Conservation (phyloP, 441 rosid species). For the Manihot esculenta region DNA sequence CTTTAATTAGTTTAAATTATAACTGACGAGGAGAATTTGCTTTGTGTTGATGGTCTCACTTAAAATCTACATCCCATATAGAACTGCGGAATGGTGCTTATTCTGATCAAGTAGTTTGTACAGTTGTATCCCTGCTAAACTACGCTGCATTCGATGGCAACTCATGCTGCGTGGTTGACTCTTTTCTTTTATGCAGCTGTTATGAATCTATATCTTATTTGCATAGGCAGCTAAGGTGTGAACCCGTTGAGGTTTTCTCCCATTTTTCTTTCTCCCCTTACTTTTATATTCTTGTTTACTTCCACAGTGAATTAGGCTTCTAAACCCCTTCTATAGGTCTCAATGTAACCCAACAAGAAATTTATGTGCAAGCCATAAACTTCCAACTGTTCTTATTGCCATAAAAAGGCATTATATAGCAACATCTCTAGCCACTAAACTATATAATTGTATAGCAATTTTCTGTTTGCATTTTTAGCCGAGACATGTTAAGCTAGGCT, state of each 20-base stretch:
- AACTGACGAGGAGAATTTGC: not conserved
- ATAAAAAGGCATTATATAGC: not conserved
- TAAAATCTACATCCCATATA: not conserved
- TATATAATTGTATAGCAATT: no score
- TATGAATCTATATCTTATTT: not conserved
- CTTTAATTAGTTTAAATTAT: not conserved
- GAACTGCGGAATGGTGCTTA: not conserved
- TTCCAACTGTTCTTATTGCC: not conserved
- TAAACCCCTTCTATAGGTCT: not conserved
- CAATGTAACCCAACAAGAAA: not conserved
- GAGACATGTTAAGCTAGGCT: not conserved
- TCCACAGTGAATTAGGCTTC: not conserved
- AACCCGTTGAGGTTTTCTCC: not conserved
- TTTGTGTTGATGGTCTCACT: not conserved
- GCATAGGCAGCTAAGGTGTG: not conserved
- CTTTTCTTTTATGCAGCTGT: not conserved
- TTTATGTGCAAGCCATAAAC: not conserved
- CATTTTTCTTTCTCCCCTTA: not conserved
- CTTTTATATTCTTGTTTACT: not conserved
- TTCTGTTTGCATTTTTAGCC: not conserved
- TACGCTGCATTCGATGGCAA: not conserved
- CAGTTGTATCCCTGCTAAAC: not conserved
- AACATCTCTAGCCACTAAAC: not conserved
- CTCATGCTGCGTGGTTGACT: not conserved
- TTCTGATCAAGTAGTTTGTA: not conserved